phyloP scores from a whole-genome alignment of 1,139 yeast species.

The Scheffersomyces illinoinensis region DNA sequence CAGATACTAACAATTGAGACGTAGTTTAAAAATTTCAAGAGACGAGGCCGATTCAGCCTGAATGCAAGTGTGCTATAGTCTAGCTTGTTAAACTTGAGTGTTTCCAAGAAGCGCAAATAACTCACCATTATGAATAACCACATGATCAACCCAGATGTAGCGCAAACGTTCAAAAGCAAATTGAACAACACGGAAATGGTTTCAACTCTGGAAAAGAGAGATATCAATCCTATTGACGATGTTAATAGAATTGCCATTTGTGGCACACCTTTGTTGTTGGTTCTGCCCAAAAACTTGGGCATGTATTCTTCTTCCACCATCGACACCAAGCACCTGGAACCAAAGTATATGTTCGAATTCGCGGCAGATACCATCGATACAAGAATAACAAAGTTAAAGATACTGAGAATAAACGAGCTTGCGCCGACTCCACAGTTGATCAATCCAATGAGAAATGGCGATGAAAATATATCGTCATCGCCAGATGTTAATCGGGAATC shows the following conservation, averaged over 20 bases:
- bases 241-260: conserved; percentile 19
- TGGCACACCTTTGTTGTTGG: conserved; percentile 17
- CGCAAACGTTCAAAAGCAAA: conserved; percentile 19
- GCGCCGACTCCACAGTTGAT: conserved; percentile 6
- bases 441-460: conserved; percentile 20
- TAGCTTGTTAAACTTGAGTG: conserved; percentile 3
- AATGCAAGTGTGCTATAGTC: neutral
- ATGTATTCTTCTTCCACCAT: conserved; percentile 13
- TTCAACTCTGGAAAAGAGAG: conserved; percentile 14
- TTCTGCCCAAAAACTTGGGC: conserved; percentile 6
- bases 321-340: conserved; percentile 23
- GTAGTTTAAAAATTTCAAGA: conserved; percentile 2
- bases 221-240: conserved; percentile 18
- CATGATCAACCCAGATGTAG: conserved; percentile 26
- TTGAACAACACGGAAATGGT: conserved; percentile 15
- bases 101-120: conserved; percentile 13
- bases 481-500: conserved; percentile 11
- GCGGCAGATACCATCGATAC: conserved; percentile 27
- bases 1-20: conserved; percentile 12
- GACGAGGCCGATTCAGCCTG: neutral
- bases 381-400: conserved; percentile 22
- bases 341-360: conserved; percentile 29
- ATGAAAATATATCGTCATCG: conserved; percentile 11
- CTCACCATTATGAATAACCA: conserved; percentile 19
- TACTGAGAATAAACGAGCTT: conserved; percentile 8